A percentile compares a stretch with the other conserved stretches of the same genome.
Evolutionary conservation across 148 eudicot genomes (phyloP).

Genomic region (Rheum nobile): DNA sequence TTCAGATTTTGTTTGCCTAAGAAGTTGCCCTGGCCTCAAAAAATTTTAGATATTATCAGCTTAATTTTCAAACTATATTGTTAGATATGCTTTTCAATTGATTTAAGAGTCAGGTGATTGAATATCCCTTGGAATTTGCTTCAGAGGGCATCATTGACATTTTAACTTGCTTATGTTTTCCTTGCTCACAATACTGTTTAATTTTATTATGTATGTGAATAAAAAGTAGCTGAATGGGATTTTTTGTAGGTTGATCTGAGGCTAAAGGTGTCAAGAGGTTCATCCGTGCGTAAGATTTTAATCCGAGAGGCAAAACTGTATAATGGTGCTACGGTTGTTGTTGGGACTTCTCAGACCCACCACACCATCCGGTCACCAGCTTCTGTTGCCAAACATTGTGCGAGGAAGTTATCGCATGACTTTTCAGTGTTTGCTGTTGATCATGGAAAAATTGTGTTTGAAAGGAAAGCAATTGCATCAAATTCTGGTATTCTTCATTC

Average conservation of each 20-base stretch:
- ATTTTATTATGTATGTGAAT: neutral
- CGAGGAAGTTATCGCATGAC: conserved; percentile 35
- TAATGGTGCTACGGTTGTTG: conserved; percentile 34
- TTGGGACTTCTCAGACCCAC: conserved; percentile 41
- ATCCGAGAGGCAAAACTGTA: conserved; percentile 38
- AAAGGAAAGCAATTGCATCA: conserved; percentile 22
- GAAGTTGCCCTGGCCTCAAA: neutral
- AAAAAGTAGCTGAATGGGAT: neutral
- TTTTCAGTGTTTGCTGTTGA: conserved; percentile 48
- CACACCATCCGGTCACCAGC: conserved; percentile 42
- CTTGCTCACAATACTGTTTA: neutral
- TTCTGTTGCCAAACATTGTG: conserved; percentile 71
- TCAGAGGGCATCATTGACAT: neutral
- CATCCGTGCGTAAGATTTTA: conserved; percentile 46
- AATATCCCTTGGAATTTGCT: neutral
- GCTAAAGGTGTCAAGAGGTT: conserved; percentile 61
- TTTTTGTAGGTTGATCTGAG: conserved; percentile 50
- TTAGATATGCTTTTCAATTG: neutral
- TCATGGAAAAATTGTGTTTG: conserved; percentile 51
- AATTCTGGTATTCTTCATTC: conserved; percentile 17
- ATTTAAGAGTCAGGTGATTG: neutral
- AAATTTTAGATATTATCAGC: neutral
- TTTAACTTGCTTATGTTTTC: neutral
- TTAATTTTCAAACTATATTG: neutral
- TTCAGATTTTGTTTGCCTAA: neutral